Conservation (phyloP, 164 flowering plant genomes). For the Akebia trifoliata region DNA sequence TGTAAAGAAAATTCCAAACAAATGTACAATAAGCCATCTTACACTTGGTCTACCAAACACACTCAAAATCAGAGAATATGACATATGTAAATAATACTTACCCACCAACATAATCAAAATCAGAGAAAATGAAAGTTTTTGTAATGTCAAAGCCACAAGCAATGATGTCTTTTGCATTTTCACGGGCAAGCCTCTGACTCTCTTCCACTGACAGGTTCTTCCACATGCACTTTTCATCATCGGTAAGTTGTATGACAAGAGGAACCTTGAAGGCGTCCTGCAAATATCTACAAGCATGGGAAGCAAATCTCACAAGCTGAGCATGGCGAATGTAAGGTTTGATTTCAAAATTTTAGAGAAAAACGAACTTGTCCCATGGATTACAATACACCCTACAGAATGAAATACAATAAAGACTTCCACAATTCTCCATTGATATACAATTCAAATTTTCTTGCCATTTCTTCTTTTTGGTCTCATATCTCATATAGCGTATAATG, state of each 20-base stretch:
- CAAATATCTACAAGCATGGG: slow-evolving; percentile 59
- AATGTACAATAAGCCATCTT: no score
- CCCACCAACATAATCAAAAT: slow-evolving; percentile 95
- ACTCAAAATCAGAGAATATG: neutral
- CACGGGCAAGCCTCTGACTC: slow-evolving; percentile 82
- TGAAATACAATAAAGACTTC: neutral
- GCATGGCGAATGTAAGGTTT: neutral
- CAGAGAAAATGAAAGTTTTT: slow-evolving; percentile 85
- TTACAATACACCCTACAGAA: neutral
- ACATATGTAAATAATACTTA: slow-evolving; percentile 28
- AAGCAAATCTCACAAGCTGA: no score
- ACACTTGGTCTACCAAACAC: no score
- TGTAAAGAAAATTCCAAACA: slow-evolving; percentile 28
- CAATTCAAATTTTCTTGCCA: no score
- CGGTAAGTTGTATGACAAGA: slow-evolving; percentile 89
- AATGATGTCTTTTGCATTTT: slow-evolving; percentile 96
- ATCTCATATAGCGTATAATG: no score
- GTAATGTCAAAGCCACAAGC: slow-evolving; percentile 97
- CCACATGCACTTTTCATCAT: slow-evolving; percentile 98
- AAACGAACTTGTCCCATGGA: neutral
- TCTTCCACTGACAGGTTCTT: slow-evolving; percentile 88
- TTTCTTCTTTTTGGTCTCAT: no score
- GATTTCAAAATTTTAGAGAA: neutral
- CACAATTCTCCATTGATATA: no score
- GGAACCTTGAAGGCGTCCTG: slow-evolving; percentile 97